A percentile compares a stretch with the other conserved stretches of the same genome.
phyloP scores from a whole-genome alignment of 495 filamentous ascomycete species.

The Sordaria brevicollis region DNA sequence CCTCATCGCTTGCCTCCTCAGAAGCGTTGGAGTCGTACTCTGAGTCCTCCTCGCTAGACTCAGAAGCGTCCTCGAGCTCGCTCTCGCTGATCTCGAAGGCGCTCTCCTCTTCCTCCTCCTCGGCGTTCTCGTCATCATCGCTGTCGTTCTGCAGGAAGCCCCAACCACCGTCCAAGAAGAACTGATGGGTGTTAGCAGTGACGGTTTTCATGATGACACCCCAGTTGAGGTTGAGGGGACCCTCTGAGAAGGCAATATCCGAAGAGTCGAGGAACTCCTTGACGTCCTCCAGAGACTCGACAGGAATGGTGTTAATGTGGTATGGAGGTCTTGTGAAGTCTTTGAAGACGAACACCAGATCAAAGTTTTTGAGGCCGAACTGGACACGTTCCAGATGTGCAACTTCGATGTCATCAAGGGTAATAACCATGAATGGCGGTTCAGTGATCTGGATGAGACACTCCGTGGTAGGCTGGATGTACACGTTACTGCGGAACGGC shows the following conservation, averaged over 20 bases:
- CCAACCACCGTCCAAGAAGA: slow-evolving; percentile 96
- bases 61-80: slow-evolving; percentile 68
- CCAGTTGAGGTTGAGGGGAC: slow-evolving; percentile 97
- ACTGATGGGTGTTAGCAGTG: slow-evolving; percentile 80
- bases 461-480: slow-evolving; percentile 92
- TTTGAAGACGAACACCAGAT: slow-evolving; percentile 95
- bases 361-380: slow-evolving; percentile 98
- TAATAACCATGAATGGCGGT: slow-evolving; percentile 90
- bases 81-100: slow-evolving; percentile 83
- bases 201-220: slow-evolving; percentile 99
- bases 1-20: slow-evolving; percentile 61
- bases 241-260: slow-evolving; percentile 89
- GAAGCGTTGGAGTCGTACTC: slow-evolving; percentile 90
- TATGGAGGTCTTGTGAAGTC: slow-evolving; percentile 80
- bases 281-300: slow-evolving; percentile 85
- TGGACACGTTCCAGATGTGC: slow-evolving; percentile 95
- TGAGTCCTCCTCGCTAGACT: slow-evolving; percentile 76
- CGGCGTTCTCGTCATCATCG: slow-evolving; percentile 70
- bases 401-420: slow-evolving; percentile 89
- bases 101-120: slow-evolving; percentile 73
- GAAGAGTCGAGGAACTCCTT: slow-evolving; percentile 97
- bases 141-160: slow-evolving; percentile 80
- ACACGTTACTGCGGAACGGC: slow-evolving; percentile 86
- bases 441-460: slow-evolving; percentile 97
- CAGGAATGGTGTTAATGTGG: slow-evolving; percentile 97